phyloP scores from a whole-genome alignment of 805 yeast species.

The Saccharomyces paradoxus region DNA sequence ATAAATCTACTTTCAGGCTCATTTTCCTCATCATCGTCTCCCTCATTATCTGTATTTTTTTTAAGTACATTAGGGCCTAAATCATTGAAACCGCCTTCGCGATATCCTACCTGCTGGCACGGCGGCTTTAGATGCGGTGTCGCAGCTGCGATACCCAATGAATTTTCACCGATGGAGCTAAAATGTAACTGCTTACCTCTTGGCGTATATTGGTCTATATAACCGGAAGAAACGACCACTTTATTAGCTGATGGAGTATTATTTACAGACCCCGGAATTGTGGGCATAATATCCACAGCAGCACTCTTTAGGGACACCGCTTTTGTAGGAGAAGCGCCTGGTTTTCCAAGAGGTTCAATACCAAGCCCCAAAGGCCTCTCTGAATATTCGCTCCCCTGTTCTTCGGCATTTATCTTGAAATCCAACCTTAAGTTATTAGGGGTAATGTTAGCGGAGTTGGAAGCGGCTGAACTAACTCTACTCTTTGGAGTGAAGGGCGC shows the following conservation, averaged over 20 bases:
- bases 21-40: constrained; percentile 2
- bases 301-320: constrained; percentile 9
- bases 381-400: neutral
- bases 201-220: constrained; percentile 1
- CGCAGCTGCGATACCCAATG: neutral
- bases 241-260: constrained; percentile 18
- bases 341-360: neutral
- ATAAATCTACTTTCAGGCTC: constrained; percentile 31
- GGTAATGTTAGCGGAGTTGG: neutral
- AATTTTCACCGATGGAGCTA: constrained; percentile 4
- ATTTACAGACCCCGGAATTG: constrained; percentile 26
- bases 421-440: neutral
- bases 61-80: neutral
- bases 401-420: neutral
- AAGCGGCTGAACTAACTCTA: neutral
- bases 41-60: neutral
- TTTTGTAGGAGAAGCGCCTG: neutral
- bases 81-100: neutral
- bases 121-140: constrained; percentile 4
- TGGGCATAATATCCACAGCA: constrained; percentile 17
- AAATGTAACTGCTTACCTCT: constrained; percentile 5
- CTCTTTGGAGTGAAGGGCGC: neutral
- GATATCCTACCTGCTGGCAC: constrained; percentile 1
- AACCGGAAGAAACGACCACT: neutral
- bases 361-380: neutral